Base-by-base conservation (phyloP, 225 moss, liverwort and hornwort genomes). In the Physcomitrellopsis africana region DNA sequence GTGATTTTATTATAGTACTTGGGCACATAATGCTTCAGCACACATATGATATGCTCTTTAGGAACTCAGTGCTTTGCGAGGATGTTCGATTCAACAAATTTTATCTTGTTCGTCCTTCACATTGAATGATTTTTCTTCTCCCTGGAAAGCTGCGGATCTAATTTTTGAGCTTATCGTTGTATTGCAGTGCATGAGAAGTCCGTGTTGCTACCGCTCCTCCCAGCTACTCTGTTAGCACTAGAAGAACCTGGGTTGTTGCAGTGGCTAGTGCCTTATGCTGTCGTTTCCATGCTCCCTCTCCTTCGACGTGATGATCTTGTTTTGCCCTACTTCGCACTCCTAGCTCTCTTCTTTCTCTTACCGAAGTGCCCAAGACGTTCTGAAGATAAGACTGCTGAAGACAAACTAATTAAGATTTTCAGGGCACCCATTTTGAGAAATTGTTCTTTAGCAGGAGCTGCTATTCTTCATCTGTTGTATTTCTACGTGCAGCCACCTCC, bases 121-220 rank as follows among this genome's bases (percentile, higher is more conserved):
- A 43, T 65, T 45, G 3, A 29, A 22, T 56, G 13, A 13, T 13
- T 43, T 19, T 65, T 49, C 4, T 62, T 27, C 51, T 32, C 27
- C 17, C 32, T 67, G 19, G 3, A 44, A 78, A 49, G 10, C 18
- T 22, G 11, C 51, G 32, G 37, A 37, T 57, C 48, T 67, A 10
- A 60, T 69, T 45, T 7, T 47, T 41, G 51, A 65, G 48, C 26
- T 45, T 72, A 42, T 63, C 32, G 43, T 81, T 20, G 42, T 77
- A 47, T 62, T 83, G 90, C 97, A 97, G 97, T 97, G 80, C 97
- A 97, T 52, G 97, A 97, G 90, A 97, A 97, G 72, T 94, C 94
- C 62, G 76, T 94, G 46, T 80, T 97, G 72, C 91, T 97, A 16
- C 94, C 97, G n/a, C 58, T 94, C 26, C 80, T 97, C 52, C 93